Evolutionary conservation across 2,329 filamentous ascomycete species (phyloP).

Genomic region (Fusarium pseudocircinatum): DNA sequence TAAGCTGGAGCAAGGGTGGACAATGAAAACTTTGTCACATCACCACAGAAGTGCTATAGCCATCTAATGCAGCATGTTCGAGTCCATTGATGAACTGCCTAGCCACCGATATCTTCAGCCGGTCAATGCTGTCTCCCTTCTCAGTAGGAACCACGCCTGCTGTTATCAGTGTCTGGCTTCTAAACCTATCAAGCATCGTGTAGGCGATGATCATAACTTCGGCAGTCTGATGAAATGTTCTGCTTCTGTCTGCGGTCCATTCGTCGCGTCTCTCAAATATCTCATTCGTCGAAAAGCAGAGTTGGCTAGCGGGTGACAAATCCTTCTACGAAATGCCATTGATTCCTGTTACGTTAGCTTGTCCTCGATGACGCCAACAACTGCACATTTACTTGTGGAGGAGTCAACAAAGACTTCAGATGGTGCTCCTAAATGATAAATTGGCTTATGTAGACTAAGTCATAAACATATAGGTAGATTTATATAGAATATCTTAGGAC

Average conservation of each 20-base stretch:
- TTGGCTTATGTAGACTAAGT: neutral
- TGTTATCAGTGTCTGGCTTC: neutral
- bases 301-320: neutral
- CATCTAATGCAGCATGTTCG: neutral
- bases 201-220: neutral
- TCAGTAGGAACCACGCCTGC: neutral
- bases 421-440: neutral
- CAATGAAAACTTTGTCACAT: neutral
- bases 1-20: neutral
- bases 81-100: neutral
- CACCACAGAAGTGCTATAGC: neutral
- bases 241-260: neutral
- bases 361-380: neutral
- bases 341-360: neutral
- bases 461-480: neutral
- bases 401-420: too few relatives aligned
- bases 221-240: neutral
- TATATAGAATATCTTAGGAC: neutral
- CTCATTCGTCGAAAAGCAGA: neutral
- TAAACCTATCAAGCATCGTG: neutral
- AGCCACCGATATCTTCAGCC: neutral
- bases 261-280: neutral
- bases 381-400: neutral
- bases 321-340: neutral
- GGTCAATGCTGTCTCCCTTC: neutral